Conservation (phyloP, 2,329 filamentous ascomycete genomes). For the Cladophialophora carrionii region DNA sequence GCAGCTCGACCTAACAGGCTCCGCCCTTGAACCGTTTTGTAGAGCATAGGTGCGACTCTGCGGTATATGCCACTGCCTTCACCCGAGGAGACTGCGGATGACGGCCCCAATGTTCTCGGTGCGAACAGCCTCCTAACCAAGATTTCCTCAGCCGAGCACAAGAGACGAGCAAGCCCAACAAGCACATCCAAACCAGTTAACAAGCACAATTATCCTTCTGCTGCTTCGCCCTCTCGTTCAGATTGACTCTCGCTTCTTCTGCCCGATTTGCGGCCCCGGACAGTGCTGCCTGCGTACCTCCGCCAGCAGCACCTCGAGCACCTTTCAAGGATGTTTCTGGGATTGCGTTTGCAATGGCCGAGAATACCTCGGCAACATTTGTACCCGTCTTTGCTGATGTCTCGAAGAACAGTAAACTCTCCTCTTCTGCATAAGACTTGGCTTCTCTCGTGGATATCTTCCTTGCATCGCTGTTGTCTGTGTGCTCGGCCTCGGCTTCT, state of each 20-base stretch:
- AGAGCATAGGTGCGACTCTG: neutral
- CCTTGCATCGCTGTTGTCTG: slow-evolving; percentile 72
- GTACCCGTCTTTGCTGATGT: slow-evolving; percentile 95
- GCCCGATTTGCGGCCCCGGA: slow-evolving; percentile 53
- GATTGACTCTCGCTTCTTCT: slow-evolving; percentile 72
- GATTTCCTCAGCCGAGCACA: neutral
- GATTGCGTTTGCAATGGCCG: slow-evolving; percentile 96
- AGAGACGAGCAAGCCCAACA: neutral
- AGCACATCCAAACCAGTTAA: slow-evolving; percentile 47
- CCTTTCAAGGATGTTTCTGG: slow-evolving; percentile 94
- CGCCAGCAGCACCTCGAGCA: slow-evolving; percentile 58
- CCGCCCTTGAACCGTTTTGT: neutral
- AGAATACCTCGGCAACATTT: slow-evolving; percentile 95
- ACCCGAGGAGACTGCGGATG: neutral
- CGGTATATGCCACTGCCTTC: neutral
- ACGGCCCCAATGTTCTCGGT: neutral
- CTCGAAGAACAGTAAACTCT: slow-evolving; percentile 93
- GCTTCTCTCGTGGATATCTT: slow-evolving; percentile 92
- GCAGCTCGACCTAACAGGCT: neutral
- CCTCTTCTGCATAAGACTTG: slow-evolving; percentile 90
- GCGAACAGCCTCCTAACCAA: neutral
- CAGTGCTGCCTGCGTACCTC: slow-evolving; percentile 60
- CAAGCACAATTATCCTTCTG: slow-evolving; percentile 92
- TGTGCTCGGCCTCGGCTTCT: slow-evolving; percentile 58
- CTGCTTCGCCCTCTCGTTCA: slow-evolving; percentile 72